Evolutionary conservation across 2,329 filamentous ascomycete species (phyloP).

Genomic region (Fusarium subglutinans): DNA sequence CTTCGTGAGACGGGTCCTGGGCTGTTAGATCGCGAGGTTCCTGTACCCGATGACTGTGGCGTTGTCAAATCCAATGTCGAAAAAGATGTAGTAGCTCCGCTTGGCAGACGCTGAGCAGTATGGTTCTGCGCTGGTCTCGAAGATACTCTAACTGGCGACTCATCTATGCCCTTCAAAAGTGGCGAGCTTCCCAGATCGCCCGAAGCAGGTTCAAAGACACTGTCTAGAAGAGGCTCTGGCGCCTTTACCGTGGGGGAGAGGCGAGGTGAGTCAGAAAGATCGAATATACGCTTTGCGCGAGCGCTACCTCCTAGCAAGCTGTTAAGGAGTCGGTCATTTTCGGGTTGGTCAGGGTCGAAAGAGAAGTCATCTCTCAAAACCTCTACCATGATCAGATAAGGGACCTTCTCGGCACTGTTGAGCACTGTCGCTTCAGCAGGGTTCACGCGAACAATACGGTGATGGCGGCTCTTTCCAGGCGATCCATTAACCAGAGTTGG

Average conservation of each 20-base stretch:
- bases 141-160: conserved; percentile 51
- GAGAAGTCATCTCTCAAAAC: conserved; percentile 84
- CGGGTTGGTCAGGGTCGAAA: conserved; percentile 78
- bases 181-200: conserved; percentile 81
- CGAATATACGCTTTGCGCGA: conserved; percentile 69
- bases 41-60: conserved; percentile 74
- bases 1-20: conserved; percentile 65
- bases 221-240: conserved; percentile 66
- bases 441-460: conserved; percentile 84
- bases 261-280: conserved; percentile 72
- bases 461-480: conserved; percentile 79
- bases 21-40: conserved; percentile 73
- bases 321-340: conserved; percentile 73
- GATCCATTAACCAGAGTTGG: conserved; percentile 77
- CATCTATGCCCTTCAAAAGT: conserved; percentile 68
- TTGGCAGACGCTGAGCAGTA: conserved; percentile 66
- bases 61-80: conserved; percentile 69
- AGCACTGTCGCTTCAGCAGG: conserved; percentile 85
- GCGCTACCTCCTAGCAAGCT: conserved; percentile 67
- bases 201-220: conserved; percentile 83
- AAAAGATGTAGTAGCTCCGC: conserved; percentile 68
- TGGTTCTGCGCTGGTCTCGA: conserved; percentile 44
- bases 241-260: conserved; percentile 53
- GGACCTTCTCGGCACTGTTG: conserved; percentile 87
- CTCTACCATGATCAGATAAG: conserved; percentile 86